These are phyloP conservation scores for Eucalyptus erythrocorys DNA, from an alignment of 345 rosid genomes.

Conservation along the genomic window DNA sequence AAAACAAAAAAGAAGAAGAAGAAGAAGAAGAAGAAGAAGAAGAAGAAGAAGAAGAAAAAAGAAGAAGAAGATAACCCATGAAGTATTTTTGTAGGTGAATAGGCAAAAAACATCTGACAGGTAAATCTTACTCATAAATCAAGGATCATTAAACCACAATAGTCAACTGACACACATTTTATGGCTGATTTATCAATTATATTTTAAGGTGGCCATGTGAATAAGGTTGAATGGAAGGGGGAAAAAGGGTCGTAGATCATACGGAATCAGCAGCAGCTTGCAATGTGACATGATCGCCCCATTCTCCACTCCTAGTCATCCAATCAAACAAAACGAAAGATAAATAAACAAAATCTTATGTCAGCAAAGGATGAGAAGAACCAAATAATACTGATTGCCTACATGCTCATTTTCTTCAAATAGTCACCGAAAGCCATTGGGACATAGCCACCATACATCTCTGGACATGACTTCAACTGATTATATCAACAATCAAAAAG, in stretches of 20 bases:
- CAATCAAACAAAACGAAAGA: background rate
- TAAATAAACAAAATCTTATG: background rate
- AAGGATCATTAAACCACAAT: background rate
- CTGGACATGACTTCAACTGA: constrained; percentile 35
- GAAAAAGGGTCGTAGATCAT: background rate
- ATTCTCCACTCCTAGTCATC: constrained; percentile 37
- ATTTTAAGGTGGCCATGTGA: background rate
- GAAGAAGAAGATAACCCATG: background rate
- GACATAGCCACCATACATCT: constrained; percentile 38
- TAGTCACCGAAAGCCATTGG: constrained; percentile 48
- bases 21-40: too few relatives aligned
- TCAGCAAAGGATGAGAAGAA: background rate
- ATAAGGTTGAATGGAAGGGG: background rate
- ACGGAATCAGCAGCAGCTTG: constrained; percentile 71
- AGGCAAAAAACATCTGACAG: background rate
- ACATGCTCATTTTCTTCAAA: constrained; percentile 52
- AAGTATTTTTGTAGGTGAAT: background rate
- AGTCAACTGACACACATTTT: background rate
- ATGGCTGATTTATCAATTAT: background rate
- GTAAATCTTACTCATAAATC: background rate
- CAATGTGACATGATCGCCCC: constrained; percentile 70
- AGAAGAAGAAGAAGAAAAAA: too few relatives aligned
- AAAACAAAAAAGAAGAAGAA: too few relatives aligned
- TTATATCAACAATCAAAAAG: background rate
- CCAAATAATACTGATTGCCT: background rate